phyloP scores from a whole-genome alignment of 2,329 filamentous ascomycete species.

The Alternaria rosae region DNA sequence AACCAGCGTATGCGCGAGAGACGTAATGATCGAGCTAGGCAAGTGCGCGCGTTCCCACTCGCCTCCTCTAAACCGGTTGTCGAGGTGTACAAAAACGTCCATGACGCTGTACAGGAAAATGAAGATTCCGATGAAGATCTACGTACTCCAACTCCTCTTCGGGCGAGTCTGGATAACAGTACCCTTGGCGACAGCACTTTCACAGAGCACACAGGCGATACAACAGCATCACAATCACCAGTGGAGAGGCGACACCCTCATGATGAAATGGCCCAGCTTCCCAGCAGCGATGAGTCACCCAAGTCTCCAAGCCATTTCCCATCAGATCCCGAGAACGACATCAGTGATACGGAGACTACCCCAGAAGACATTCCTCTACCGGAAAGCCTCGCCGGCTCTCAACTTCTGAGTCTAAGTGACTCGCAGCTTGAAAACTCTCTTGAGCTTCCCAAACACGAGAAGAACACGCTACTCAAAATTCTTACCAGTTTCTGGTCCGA shows the following conservation, averaged over 20 bases:
- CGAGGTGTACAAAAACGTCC: constrained; percentile 92
- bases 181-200: constrained; percentile 46
- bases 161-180: constrained; percentile 47
- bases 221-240: constrained; percentile 45
- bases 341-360: constrained; percentile 75
- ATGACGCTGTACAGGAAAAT: constrained; percentile 87
- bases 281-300: constrained; percentile 36
- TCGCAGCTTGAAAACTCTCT: constrained; percentile 66
- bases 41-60: constrained; percentile 83
- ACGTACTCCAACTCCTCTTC: constrained; percentile 40
- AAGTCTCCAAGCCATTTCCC: constrained; percentile 48
- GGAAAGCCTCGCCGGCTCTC: constrained; percentile 65
- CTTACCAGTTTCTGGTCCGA: constrained; percentile 99
- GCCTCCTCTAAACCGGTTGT: constrained; percentile 95
- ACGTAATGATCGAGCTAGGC: constrained; percentile 77
- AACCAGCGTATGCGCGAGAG: constrained; percentile 89
- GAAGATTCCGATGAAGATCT: constrained; percentile 71
- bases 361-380: constrained; percentile 72
- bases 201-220: constrained; percentile 41
- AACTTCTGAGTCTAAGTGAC: constrained; percentile 61
- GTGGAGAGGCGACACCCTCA: constrained; percentile 39
- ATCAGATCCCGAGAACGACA: constrained; percentile 60
- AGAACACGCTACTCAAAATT: constrained; percentile 92
- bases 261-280: constrained; percentile 19
- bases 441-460: constrained; percentile 90